A percentile compares a stretch with the other conserved stretches of the same genome.
These are phyloP conservation scores for Camellia oleifera DNA, from an alignment of 179 eudicot genomes.

Conservation along the genomic window DNA sequence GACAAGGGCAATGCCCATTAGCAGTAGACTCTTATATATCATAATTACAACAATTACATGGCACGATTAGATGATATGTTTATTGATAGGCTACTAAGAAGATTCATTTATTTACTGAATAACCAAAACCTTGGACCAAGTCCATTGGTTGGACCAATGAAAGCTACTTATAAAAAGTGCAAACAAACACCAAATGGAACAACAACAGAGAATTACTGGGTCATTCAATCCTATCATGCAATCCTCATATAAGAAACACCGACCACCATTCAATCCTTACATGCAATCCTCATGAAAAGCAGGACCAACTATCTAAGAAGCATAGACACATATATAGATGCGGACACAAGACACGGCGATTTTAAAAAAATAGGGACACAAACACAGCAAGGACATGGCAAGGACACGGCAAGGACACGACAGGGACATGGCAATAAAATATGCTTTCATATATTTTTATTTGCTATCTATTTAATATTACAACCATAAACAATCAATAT, in stretches of 20 bases:
- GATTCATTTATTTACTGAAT: not conserved
- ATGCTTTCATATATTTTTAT: too few relatives aligned
- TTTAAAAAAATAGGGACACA: too few relatives aligned
- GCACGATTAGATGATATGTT: not conserved
- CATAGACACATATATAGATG: too few relatives aligned
- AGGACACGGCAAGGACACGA: too few relatives aligned
- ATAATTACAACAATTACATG: not conserved
- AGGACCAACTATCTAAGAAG: not conserved
- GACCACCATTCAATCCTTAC: too few relatives aligned
- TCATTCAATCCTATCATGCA: too few relatives aligned
- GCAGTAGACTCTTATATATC: not conserved
- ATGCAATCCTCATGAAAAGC: not conserved
- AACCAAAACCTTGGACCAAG: not conserved
- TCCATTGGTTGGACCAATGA: not conserved
- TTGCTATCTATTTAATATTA: too few relatives aligned
- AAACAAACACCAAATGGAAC: not conserved
- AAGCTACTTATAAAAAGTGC: not conserved
- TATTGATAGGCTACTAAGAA: not conserved
- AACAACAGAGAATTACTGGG: not conserved
- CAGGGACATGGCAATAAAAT: too few relatives aligned
- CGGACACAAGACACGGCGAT: too few relatives aligned
- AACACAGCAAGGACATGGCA: too few relatives aligned
- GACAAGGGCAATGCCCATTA: not conserved
- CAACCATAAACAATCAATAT: too few relatives aligned
- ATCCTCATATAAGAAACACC: too few relatives aligned